These are phyloP conservation scores for Trichoderma asperellum DNA, from an alignment of 2,329 filamentous ascomycete genomes.

Conservation along the genomic window DNA sequence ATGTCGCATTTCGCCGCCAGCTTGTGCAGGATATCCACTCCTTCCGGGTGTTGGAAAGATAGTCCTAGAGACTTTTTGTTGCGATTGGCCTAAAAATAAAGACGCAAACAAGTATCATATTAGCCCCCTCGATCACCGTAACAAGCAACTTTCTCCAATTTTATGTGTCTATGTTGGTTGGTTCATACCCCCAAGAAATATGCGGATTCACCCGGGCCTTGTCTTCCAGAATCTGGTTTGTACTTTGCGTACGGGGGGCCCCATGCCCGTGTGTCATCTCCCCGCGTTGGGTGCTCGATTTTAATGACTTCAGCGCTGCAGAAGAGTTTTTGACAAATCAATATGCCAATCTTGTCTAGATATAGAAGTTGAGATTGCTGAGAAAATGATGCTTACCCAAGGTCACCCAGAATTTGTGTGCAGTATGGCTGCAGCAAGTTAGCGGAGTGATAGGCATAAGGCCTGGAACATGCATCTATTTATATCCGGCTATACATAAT, in stretches of 20 bases:
- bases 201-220: constrained; percentile 86
- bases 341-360: neutral
- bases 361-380: neutral
- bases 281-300: constrained; percentile 87
- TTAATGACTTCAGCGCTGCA: constrained; percentile 95
- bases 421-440: constrained; percentile 76
- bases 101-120: neutral
- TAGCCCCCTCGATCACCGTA: neutral
- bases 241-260: constrained; percentile 91
- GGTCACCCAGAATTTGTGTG: constrained; percentile 92
- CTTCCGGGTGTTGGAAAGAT: constrained; percentile 84
- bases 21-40: constrained; percentile 84
- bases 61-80: constrained; percentile 95
- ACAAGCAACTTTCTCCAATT: neutral
- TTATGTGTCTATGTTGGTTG: neutral
- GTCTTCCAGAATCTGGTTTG: constrained; percentile 57
- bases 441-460: neutral
- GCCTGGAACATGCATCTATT: neutral
- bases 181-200: constrained; percentile 80
- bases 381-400: constrained; percentile 66
- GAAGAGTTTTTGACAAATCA: neutral
- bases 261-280: constrained; percentile 95
- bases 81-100: constrained; percentile 72
- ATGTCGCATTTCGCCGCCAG: constrained; percentile 86
- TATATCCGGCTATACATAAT: neutral